phyloP scores from a whole-genome alignment of 164 flowering plant species.

The Stephania japonica region DNA sequence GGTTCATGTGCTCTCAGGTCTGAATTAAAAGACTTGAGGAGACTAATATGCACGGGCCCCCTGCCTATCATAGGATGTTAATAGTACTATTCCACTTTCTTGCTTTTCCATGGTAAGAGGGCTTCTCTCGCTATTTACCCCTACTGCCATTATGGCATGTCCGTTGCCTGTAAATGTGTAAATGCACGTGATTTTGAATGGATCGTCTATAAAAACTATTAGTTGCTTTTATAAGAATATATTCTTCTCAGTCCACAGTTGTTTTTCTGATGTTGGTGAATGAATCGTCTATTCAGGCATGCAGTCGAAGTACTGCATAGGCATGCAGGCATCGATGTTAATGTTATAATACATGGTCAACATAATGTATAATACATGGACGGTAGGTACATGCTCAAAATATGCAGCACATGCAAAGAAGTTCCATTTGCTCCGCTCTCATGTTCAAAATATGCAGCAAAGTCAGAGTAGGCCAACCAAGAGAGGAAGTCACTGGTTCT shows the following conservation, averaged over 20 bases:
- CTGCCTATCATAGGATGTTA: neutral
- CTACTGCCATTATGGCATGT: neutral
- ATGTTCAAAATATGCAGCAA: too few species aligned
- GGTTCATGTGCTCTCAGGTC: neutral
- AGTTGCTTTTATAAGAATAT: neutral
- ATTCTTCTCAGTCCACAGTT: neutral
- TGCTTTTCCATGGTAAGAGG: neutral
- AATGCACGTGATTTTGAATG: neutral
- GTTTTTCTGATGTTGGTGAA: too few species aligned
- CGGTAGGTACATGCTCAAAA: too few species aligned
- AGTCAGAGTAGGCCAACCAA: too few species aligned
- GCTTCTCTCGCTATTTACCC: neutral
- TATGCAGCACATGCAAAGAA: too few species aligned
- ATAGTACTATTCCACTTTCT: neutral
- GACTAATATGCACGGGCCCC: neutral
- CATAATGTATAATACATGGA: too few species aligned
- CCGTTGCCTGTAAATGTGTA: neutral
- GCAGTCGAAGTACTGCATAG: too few species aligned
- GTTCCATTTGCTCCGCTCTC: too few species aligned
- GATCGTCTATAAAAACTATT: neutral
- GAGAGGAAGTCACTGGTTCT: too few species aligned
- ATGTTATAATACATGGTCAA: too few species aligned
- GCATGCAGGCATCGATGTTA: too few species aligned
- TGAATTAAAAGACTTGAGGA: neutral
- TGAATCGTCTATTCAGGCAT: too few species aligned